Percentiles rank a stretch among this genome's conserved stretches.
phyloP scores from a whole-genome alignment of 495 filamentous ascomycete genomes.

The Xylaria scruposa region DNA sequence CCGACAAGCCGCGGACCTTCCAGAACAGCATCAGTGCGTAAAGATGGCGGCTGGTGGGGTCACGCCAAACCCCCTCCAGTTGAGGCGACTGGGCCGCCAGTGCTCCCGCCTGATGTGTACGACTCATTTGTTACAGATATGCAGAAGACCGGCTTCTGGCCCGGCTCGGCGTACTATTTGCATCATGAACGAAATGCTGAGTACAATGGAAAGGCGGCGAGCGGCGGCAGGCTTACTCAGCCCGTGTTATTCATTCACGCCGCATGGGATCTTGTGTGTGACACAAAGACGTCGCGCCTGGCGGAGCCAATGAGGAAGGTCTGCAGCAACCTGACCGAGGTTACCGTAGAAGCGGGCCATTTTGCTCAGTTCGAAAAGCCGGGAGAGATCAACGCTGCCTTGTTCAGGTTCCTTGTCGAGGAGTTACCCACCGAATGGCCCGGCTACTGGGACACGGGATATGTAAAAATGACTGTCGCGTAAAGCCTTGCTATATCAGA shows the following conservation, averaged over 20 bases:
- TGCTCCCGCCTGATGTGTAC: neutral
- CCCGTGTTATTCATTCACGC: conserved; percentile 25
- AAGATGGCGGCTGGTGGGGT: conserved; percentile 10
- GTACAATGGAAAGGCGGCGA: conserved; percentile 18
- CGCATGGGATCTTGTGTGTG: conserved; percentile 18
- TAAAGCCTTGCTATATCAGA: neutral
- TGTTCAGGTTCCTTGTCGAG: conserved; percentile 23
- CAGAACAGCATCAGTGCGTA: neutral
- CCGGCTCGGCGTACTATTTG: conserved; percentile 13
- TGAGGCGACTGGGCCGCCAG: conserved; percentile 12
- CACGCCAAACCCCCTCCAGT: neutral
- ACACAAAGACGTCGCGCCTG: conserved; percentile 18
- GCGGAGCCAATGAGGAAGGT: conserved; percentile 19
- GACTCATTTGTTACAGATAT: conserved; percentile 9
- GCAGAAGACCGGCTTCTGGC: conserved; percentile 21
- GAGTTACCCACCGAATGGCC: conserved; percentile 26
- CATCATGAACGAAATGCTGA: conserved; percentile 19
- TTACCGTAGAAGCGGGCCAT: conserved; percentile 21
- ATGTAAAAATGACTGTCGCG: conserved; percentile 4
- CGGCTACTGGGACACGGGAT: conserved; percentile 18
- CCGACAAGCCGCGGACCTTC: neutral
- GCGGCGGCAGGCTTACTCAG: conserved; percentile 21
- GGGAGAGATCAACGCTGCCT: conserved; percentile 22
- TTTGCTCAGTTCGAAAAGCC: conserved; percentile 27
- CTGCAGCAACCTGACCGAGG: conserved; percentile 25